Percentiles rank a stretch among this genome's conserved stretches.
phyloP scores from a whole-genome alignment of 2,329 filamentous ascomycete species.

The Microcyclospora tardicrescens region DNA sequence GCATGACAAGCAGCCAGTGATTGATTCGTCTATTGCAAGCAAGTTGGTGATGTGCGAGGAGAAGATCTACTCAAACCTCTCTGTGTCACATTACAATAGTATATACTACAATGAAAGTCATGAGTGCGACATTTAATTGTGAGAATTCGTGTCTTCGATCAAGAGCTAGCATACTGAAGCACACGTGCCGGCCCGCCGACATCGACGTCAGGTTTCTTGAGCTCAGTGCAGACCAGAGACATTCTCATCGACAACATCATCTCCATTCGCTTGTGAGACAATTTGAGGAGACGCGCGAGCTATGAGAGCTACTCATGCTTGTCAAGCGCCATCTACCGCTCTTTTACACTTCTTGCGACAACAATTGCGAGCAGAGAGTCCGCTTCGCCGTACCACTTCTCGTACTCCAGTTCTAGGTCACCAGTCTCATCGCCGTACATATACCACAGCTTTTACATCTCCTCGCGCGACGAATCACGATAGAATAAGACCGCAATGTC shows the following conservation, averaged over 20 bases:
- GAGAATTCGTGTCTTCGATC: too few relatives aligned
- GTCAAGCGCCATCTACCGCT: constrained; percentile 35
- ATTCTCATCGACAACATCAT: neutral
- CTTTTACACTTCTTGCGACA: constrained; percentile 61
- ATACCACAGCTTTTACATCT: constrained; percentile 1
- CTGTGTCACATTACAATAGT: too few relatives aligned
- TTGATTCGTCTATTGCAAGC: too few relatives aligned
- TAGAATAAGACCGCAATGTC: constrained; percentile 6
- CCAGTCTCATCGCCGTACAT: constrained; percentile 2
- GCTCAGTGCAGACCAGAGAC: too few relatives aligned
- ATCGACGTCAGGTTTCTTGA: too few relatives aligned
- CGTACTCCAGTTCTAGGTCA: constrained; percentile 1
- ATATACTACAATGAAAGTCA: too few relatives aligned
- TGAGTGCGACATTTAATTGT: too few relatives aligned
- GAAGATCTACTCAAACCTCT: too few relatives aligned
- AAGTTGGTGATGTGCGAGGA: too few relatives aligned
- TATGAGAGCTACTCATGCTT: constrained; percentile 18
- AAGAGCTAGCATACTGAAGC: too few relatives aligned
- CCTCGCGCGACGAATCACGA: constrained; percentile 9
- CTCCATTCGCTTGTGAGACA: constrained; percentile 1
- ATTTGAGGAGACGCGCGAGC: constrained; percentile 6
- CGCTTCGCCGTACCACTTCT: constrained; percentile 18
- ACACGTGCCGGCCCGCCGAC: too few relatives aligned
- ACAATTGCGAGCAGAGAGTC: constrained; percentile 49
- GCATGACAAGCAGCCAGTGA: too few relatives aligned